Conservation (phyloP, 768 basidiomycete genomes). For the Chalciporus sphaerocephalus region DNA sequence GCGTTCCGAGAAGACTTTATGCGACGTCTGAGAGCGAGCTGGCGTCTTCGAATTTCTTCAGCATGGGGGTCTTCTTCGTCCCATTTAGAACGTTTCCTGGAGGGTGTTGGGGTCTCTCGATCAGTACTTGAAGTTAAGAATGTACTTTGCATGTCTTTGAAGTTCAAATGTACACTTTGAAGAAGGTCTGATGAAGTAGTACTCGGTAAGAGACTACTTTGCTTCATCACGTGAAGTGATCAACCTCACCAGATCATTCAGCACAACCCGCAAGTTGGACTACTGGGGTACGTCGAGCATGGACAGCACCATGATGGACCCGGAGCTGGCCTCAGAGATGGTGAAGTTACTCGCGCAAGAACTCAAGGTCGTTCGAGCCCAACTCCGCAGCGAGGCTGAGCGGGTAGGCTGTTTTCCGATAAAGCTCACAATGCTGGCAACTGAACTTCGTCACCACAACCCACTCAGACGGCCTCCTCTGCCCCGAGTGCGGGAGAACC, state of each 20-base stretch:
- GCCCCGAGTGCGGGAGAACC: background rate
- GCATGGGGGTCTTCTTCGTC: constrained; percentile 45
- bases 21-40: constrained; percentile 52
- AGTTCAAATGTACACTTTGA: background rate
- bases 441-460: background rate
- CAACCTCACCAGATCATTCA: background rate
- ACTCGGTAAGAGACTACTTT: too few relatives aligned
- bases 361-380: constrained; percentile 20
- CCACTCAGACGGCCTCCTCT: constrained; percentile 10
- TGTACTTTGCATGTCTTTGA: constrained; percentile 5
- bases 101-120: constrained; percentile 44
- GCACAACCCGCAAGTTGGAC: constrained; percentile 9
- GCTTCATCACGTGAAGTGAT: background rate
- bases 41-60: constrained; percentile 31
- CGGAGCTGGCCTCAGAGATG: constrained; percentile 24
- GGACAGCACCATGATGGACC: constrained; percentile 24
- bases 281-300: constrained; percentile 5
- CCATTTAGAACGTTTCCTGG: constrained; percentile 79
- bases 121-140: constrained; percentile 30
- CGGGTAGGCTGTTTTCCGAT: constrained; percentile 7
- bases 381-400: constrained; percentile 22
- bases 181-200: too few relatives aligned
- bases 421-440: background rate
- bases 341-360: constrained; percentile 25
- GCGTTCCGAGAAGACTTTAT: constrained; percentile 37